Evolutionary conservation across 2,329 filamentous ascomycete species (phyloP).

Genomic region (Fusarium ambrosium): DNA sequence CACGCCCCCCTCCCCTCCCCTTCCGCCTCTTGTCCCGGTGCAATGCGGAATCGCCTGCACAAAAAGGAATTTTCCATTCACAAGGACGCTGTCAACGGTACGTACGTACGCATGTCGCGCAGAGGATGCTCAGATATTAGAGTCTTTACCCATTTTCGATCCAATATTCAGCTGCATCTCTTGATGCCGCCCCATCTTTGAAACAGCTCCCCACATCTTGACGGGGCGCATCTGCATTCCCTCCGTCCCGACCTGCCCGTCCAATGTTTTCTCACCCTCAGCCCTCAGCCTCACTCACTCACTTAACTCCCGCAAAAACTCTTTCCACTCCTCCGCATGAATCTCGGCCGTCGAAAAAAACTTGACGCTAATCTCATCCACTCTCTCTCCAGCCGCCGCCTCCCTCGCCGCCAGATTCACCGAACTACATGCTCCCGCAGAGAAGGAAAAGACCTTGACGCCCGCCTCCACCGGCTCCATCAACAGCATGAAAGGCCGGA

Average conservation of each 20-base stretch:
- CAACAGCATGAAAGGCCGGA: conserved; percentile 57
- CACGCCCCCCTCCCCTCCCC: neutral
- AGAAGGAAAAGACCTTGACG: conserved; percentile 51
- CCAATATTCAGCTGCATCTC: conserved; percentile 2
- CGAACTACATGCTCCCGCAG: conserved; percentile 49
- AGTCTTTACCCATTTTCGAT: neutral
- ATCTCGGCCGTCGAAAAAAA: neutral
- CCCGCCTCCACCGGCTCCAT: conserved; percentile 56
- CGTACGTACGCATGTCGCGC: conserved; percentile 4
- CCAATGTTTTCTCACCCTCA: conserved; percentile 19
- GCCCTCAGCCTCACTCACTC: conserved; percentile 21
- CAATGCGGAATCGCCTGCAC: conserved; percentile 52
- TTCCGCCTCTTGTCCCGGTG: conserved; percentile 8
- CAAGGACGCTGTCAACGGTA: conserved; percentile 48
- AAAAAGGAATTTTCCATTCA: conserved; percentile 54
- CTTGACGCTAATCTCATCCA: conserved; percentile 34
- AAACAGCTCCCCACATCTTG: conserved; percentile 45
- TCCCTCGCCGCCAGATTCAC: conserved; percentile 34
- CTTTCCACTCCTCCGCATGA: conserved; percentile 13
- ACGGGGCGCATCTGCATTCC: conserved; percentile 34
- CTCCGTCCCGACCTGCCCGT: conserved; percentile 7
- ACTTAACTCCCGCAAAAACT: conserved; percentile 32
- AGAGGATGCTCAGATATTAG: neutral
- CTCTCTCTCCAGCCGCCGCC: conserved; percentile 32
- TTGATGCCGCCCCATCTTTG: conserved; percentile 35